These are phyloP conservation scores for Neofusicoccum kwambonambiense DNA, from an alignment of 2,329 filamentous ascomycete species.

Conservation along the genomic window DNA sequence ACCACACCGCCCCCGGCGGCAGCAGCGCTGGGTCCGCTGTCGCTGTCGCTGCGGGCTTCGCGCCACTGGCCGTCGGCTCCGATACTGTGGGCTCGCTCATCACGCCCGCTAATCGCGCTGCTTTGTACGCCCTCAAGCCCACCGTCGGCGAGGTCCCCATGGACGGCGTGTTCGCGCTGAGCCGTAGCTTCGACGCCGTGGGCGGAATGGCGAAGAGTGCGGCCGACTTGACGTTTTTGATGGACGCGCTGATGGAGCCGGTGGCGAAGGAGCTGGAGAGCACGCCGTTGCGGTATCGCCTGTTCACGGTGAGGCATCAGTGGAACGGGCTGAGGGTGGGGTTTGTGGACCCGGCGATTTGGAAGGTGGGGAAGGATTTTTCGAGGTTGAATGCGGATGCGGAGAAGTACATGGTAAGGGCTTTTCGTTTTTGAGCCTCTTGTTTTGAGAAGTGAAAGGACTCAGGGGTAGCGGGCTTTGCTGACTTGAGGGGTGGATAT, in stretches of 20 bases:
- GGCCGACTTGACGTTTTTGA: conserved; percentile 35
- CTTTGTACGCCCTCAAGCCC: conserved; percentile 41
- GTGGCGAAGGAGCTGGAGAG: conserved; percentile 25
- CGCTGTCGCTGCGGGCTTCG: conserved; percentile 41
- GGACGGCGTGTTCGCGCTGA: conserved; percentile 36
- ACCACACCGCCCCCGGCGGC: conserved; percentile 38
- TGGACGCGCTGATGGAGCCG: conserved; percentile 36
- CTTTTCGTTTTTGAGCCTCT: not conserved
- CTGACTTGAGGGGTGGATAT: conserved; percentile 15
- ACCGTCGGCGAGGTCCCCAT: conserved; percentile 36
- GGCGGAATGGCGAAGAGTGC: conserved; percentile 38
- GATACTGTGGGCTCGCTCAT: conserved; percentile 42
- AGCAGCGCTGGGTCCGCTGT: conserved; percentile 40
- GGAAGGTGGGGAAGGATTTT: conserved; percentile 35
- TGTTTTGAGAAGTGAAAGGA: not conserved
- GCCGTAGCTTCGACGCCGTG: conserved; percentile 35
- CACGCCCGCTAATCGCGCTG: conserved; percentile 40
- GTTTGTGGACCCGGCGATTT: conserved; percentile 37
- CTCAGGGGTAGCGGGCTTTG: conserved; percentile 12
- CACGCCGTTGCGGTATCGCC: conserved; percentile 24
- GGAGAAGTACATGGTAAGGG: conserved; percentile 37
- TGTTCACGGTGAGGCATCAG: conserved; percentile 33
- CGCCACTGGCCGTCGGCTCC: conserved; percentile 40
- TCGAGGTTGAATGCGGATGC: conserved; percentile 36
- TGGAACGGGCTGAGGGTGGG: conserved; percentile 34